phyloP scores from a whole-genome alignment of 2,329 filamentous ascomycete species.

The Mycocentrospora acerina region DNA sequence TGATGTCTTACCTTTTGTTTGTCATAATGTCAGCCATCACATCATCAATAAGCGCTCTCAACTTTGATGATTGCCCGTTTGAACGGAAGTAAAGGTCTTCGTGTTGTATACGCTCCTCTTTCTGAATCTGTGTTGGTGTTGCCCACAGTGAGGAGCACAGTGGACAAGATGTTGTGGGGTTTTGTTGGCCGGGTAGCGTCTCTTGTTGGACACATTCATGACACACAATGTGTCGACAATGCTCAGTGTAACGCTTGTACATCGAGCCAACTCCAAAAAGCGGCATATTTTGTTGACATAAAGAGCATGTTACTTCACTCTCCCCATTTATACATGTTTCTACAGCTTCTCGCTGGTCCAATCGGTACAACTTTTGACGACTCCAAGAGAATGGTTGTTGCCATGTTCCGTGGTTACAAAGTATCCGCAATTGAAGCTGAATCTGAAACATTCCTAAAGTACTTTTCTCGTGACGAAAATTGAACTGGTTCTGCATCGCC shows the following conservation, averaged over 20 bases:
- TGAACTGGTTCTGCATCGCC: constrained; percentile 42
- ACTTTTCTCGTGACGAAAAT: constrained; percentile 36
- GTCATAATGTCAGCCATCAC: constrained; percentile 25
- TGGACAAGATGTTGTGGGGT: constrained; percentile 15
- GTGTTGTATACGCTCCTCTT: constrained; percentile 6
- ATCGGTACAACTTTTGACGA: constrained; percentile 31
- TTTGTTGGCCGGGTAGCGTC: constrained; percentile 10
- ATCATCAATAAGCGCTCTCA: constrained; percentile 37
- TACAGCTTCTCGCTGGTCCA: constrained; percentile 42
- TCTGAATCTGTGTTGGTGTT: background rate
- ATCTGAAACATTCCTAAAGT: constrained; percentile 51
- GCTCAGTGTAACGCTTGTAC: constrained; percentile 22
- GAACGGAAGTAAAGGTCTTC: constrained; percentile 33
- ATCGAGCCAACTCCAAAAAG: constrained; percentile 18
- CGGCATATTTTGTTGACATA: constrained; percentile 31
- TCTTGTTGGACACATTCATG: constrained; percentile 35
- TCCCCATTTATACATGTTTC: constrained; percentile 22
- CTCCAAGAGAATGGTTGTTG: constrained; percentile 50
- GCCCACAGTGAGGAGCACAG: constrained; percentile 23
- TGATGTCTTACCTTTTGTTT: constrained; percentile 28
- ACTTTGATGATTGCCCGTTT: constrained; percentile 37
- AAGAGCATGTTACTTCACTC: constrained; percentile 34
- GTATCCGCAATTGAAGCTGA: constrained; percentile 49
- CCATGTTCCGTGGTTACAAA: constrained; percentile 56
- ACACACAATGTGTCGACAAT: constrained; percentile 39